Evolutionary conservation across 1,284 basidiomycete species (phyloP), one percentile per base, ranked within the genome.

Genomic region (Ganoderma sinense): DNA sequence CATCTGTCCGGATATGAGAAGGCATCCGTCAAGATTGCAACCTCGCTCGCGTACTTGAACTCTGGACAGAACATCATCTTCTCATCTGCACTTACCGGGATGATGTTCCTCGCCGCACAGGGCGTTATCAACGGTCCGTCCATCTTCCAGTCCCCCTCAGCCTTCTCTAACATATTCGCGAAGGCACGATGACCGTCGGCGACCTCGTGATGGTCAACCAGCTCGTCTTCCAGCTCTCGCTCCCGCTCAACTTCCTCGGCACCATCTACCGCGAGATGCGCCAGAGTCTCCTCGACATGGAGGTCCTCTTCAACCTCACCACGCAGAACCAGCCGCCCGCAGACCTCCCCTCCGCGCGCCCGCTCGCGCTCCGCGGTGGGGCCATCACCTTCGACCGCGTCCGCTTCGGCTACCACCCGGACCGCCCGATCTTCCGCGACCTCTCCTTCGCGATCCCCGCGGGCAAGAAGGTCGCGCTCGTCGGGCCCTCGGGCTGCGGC

Each of bases 151-250:
- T 40, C 8, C 5, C 36, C n/a, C 13, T 20, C 0, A 1, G 14
- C 1, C 20, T n/a, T 6, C 11, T 18, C 20, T 59, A 39, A 14
- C 13, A 40, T 23, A 31, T 31, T 56, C 59, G 18, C 3, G 10
- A 70, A 95, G 97, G 97, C 14, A 96, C 95, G 0, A 99, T 99
- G 97, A 98, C 97, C 1, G 89, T 99, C 31, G 98, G 97, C 13
- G 97, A 99, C 79, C 88, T 99, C 26, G 98, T 99, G 72, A 98
- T 99, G 94, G 94, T 98, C 76, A 99, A 99, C 81, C 97, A 99
- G 79, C 88, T 99, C n/a, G 97, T 99, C 48, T 99, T 99, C 85
- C 98, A 99, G 80, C 85, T 99, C 0, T 97, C 96, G 1, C 84
- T 99, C 29, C 97, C 97, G 2, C 89, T 99, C 72, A 99, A 99